Evolutionary conservation across 1,284 basidiomycete genomes (phyloP).

Genomic region (Afroboletus lepidellus): DNA sequence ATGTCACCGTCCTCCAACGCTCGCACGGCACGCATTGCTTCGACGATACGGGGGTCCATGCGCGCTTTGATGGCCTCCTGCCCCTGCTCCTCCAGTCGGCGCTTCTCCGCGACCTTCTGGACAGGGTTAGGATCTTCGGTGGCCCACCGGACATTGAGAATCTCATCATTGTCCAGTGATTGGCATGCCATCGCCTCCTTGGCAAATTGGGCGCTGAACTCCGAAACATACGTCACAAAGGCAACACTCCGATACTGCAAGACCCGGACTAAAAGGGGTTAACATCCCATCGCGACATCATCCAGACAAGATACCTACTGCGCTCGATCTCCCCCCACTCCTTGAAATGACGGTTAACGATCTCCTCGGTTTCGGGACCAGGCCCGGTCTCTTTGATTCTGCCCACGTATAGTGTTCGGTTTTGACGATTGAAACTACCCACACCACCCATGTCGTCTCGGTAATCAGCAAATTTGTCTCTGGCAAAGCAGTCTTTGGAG

Average conservation of each 20-base stretch:
- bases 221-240: slow-evolving; percentile 93
- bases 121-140: slow-evolving; percentile 95
- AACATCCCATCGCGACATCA: slow-evolving; percentile 6
- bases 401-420: slow-evolving; percentile 93
- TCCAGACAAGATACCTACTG: slow-evolving; percentile 53
- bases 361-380: slow-evolving; percentile 86
- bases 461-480: slow-evolving; percentile 97
- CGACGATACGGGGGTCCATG: slow-evolving; percentile 82
- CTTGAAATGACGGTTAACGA: slow-evolving; percentile 88
- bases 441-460: slow-evolving; percentile 99
- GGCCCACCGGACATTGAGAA: slow-evolving; percentile 97
- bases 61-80: slow-evolving; percentile 81
- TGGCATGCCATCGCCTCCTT: slow-evolving; percentile 99
- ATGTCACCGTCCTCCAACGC: slow-evolving; percentile 82
- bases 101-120: slow-evolving; percentile 81
- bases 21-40: slow-evolving; percentile 79
- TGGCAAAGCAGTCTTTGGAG: slow-evolving; percentile 94
- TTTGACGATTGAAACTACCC: slow-evolving; percentile 91
- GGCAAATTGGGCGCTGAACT: slow-evolving; percentile 90
- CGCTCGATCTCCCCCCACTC: slow-evolving; percentile 97
- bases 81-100: slow-evolving; percentile 77
- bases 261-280: slow-evolving; percentile 66
- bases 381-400: slow-evolving; percentile 90
- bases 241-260: slow-evolving; percentile 94
- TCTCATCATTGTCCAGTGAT: slow-evolving; percentile 95